A percentile compares a stretch with the other conserved stretches of the same genome.
Conservation (phyloP, 768 basidiomycete species). For the Mycena rebaudengoi region DNA sequence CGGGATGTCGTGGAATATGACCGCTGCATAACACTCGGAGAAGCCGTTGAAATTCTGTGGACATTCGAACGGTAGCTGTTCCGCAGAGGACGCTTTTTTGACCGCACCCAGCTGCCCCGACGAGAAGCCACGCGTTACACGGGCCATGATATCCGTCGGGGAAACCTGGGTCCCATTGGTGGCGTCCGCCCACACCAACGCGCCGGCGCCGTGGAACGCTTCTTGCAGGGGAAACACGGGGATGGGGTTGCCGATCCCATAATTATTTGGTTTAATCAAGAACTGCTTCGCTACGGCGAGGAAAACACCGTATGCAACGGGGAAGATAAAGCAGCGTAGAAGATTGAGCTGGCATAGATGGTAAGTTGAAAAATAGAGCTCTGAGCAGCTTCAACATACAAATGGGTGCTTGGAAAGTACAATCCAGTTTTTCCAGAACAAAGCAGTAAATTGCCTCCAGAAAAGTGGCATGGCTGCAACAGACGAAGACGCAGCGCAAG, state of each 20-base stretch:
- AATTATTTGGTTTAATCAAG: conserved; percentile 66
- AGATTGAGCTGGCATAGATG: conserved; percentile 57
- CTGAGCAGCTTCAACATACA: conserved; percentile 48
- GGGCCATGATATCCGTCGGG: conserved; percentile 66
- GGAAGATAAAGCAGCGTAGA: conserved; percentile 68
- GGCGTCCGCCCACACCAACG: conserved; percentile 74
- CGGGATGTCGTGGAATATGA: conserved; percentile 70
- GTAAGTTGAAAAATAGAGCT: background rate
- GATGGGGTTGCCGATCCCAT: conserved; percentile 66
- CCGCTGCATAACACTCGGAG: conserved; percentile 75
- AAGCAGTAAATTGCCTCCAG: conserved; percentile 65
- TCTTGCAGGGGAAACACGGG: conserved; percentile 56
- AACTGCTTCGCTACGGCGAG: conserved; percentile 71
- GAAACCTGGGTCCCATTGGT: conserved; percentile 66
- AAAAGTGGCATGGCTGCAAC: conserved; percentile 45
- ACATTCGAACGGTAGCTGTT: conserved; percentile 64
- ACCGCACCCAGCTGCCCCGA: conserved; percentile 57
- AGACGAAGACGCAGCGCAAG: too few species aligned
- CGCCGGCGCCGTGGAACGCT: conserved; percentile 60
- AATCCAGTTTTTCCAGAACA: conserved; percentile 82
- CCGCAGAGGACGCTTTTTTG: conserved; percentile 53
- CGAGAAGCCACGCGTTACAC: conserved; percentile 62
- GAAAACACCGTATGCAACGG: conserved; percentile 73
- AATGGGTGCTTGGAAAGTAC: conserved; percentile 70
- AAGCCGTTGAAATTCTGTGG: conserved; percentile 78